Evolutionary conservation across 2,329 filamentous ascomycete genomes (phyloP).

Genomic region (Talaromyces sp.): DNA sequence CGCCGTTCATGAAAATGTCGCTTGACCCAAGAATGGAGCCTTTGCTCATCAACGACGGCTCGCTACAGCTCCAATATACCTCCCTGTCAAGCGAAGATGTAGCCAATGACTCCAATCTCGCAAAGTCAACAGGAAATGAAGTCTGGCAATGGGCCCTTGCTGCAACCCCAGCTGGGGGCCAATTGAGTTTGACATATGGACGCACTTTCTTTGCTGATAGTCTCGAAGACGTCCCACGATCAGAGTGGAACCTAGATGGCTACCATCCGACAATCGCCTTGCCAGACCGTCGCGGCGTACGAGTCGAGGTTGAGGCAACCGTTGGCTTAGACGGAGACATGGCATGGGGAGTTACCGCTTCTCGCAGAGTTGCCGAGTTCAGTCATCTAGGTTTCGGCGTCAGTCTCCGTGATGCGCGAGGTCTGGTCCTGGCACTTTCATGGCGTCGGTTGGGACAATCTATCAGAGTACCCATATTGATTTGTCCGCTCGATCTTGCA

Average conservation of each 20-base stretch:
- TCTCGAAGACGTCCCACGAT: conserved; percentile 30
- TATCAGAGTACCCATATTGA: conserved; percentile 37
- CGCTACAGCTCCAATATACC: conserved; percentile 34
- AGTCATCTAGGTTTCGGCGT: conserved; percentile 40
- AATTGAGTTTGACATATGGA: conserved; percentile 34
- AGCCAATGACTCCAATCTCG: conserved; percentile 2
- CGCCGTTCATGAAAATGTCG: conserved; percentile 25
- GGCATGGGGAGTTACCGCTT: conserved; percentile 35
- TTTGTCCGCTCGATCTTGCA: conserved; percentile 35
- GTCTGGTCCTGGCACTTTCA: conserved; percentile 37
- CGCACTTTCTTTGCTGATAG: conserved; percentile 38
- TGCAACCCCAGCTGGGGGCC: conserved; percentile 28
- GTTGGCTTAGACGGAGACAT: conserved; percentile 29
- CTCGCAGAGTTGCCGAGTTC: conserved; percentile 36
- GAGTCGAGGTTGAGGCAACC: conserved; percentile 32
- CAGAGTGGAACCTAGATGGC: conserved; percentile 42
- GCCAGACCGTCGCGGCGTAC: conserved; percentile 31
- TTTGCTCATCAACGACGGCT: conserved; percentile 26
- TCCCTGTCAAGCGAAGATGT: conserved; percentile 25
- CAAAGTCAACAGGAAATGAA: conserved; percentile 21
- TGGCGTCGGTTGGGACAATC: conserved; percentile 42
- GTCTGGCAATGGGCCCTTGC: conserved; percentile 32
- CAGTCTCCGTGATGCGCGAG: conserved; percentile 32
- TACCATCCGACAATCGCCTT: conserved; percentile 32
- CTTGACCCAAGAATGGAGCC: conserved; percentile 24